Evolutionary conservation across 148 eudicot species (phyloP), one percentile per base, ranked within the genome.

Genomic region (Heliosperma pusillum): DNA sequence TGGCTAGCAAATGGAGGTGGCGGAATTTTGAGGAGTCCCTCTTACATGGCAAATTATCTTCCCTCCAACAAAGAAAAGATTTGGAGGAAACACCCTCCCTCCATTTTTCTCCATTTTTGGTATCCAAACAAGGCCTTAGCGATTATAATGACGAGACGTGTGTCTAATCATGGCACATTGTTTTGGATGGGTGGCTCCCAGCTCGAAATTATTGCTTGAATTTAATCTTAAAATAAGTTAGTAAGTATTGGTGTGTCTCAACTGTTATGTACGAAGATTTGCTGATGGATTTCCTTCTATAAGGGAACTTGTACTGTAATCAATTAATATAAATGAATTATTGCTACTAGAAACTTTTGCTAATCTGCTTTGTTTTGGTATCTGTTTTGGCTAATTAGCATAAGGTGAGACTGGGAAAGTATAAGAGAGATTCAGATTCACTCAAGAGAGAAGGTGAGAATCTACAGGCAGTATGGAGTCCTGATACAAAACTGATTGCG

Each of bases 401-500:
- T 79, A 92, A 89, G 82, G 90, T 92, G 81, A 84, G 97, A 78
- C 79, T 94, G 82, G 96, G 92, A 69, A 90, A 87, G 82, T 90
- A 86, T 63, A 89, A 86, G 87, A 87, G 98, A 78, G 89, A 84
- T 82, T 76, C 83, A 11, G 88, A 81, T 44, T 90, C 97, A 55
- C 73, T 92, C 76, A 86, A 63, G 59, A 84, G 78, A 78, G 97
- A 92, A 80, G 97, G 98, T 52, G 94, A 90, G 88, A 89, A 95
- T 84, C 60, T 87, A 74, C 91, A 83, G 82, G 97, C 91, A 33
- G 86, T 92, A 67, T 92, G 96, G 98, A 95, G 96, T 70, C 98
- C 93, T 3, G 96, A 92, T 74, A 77, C 88, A 60, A 95, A 92
- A 77, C 71, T 90, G 84, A 83, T 92, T 40, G 93, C 97, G 16